These are phyloP conservation scores for Coemansia asiatica DNA, from an alignment of 192 early-diverging fungal species.

Conservation along the genomic window DNA sequence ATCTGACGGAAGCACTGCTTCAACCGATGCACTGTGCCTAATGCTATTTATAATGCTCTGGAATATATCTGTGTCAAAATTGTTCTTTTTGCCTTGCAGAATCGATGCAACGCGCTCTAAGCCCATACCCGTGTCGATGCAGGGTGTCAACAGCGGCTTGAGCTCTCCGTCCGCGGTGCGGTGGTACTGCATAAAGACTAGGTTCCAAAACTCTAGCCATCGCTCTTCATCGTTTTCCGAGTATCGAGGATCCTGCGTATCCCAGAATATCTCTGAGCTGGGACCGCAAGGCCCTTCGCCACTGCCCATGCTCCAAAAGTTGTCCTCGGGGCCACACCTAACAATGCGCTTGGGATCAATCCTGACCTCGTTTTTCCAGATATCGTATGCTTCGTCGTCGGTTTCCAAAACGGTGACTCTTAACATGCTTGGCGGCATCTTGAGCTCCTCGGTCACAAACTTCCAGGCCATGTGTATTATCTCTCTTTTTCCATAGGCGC, in stretches of 20 bases:
- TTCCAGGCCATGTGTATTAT: conserved; percentile 90
- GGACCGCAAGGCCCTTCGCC: conserved; percentile 93
- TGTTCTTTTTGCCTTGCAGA: conserved; percentile 87
- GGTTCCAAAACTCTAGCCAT: conserved; percentile 98
- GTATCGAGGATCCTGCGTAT: conserved; percentile 87
- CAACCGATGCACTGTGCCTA: conserved; percentile 63
- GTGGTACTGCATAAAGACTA: conserved; percentile 99
- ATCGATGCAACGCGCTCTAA: conserved; percentile 92
- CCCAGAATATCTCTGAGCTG: conserved; percentile 96
- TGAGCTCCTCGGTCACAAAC: conserved; percentile 80
- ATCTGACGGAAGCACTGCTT: conserved; percentile 76
- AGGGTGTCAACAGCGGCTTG: conserved; percentile 80
- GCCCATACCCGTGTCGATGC: conserved; percentile 98
- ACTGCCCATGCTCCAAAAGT: conserved; percentile 99
- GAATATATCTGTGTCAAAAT: conserved; percentile 97
- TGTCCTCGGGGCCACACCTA: conserved; percentile 84
- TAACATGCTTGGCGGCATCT: conserved; percentile 75
- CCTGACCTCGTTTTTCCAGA: conserved; percentile 81
- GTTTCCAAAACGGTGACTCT: conserved; percentile 90
- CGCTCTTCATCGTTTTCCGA: conserved; percentile 85
- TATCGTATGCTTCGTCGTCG: conserved; percentile 77
- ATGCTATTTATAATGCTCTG: conserved; percentile 75
- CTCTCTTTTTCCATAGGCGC: conserved; percentile 94
- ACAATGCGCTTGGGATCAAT: conserved; percentile 77
- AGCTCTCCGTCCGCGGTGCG: conserved; percentile 84